Base-by-base conservation (phyloP, 352 stramenopile genomes). In the Aphanomyces stellatus region DNA sequence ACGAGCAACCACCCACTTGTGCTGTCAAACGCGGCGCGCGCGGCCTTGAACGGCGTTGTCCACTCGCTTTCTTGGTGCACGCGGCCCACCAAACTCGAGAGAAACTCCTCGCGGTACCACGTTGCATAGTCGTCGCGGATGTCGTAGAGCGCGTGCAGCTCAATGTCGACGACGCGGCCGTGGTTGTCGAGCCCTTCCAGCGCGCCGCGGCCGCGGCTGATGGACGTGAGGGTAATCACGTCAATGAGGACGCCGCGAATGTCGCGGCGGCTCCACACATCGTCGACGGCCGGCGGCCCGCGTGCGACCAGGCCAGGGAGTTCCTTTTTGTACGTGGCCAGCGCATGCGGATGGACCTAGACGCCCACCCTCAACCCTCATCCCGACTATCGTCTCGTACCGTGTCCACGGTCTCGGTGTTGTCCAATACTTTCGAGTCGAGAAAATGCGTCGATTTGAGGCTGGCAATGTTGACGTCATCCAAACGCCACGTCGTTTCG, bases 241-340 rank as follows among this genome's bases (percentile, higher is more conserved):
- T 46, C 59, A 37, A 46, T 42, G 17, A 65, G n/a, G 3, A 37
- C 11, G 10, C 59, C 59, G 28, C 28, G 59, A 13, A 53, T 42
- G 33, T 65, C 59, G 8, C 56, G 49, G 4, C 40, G 59, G 30
- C n/a, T 53, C 59, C 59, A 65, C 4, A 65, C 59, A 57, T 65
- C 59, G 28, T 42, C 41, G 19, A 65, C 41, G 11, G 33, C 42
- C 2, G 59, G 59, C 7, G 59, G 59, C 24, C 24, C 46, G 17
- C 35, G 10, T 19, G 42, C 11, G 8, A 6, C 24, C 6, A 65
- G 30, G 27, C 59, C 37, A 5, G 27, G 15, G 1, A 41, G n/a
- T 37, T 65, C 59, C 28, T 43, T 35, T 33, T 51, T 19, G 37
- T 65, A 65, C n/a, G 51, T 59, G n/a, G 4, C 56, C 17, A 53